Percentiles rank a stretch among this genome's conserved stretches.
Conservation (phyloP, 169 alveolate genomes). For the Plasmodium malariae region DNA sequence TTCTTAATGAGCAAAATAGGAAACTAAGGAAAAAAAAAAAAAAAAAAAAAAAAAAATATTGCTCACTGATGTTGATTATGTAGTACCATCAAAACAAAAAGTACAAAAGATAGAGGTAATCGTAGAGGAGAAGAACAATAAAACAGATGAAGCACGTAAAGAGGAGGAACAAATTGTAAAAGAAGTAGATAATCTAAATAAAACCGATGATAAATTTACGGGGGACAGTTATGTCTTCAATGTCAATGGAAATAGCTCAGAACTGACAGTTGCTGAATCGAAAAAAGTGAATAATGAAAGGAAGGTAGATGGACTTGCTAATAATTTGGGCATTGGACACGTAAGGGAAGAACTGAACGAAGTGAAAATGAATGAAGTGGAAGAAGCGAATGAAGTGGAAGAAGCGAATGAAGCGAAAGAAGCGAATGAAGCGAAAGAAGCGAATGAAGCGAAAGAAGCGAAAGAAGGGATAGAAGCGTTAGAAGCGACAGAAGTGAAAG, state of each 20-base stretch:
- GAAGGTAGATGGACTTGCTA: constrained; percentile 3
- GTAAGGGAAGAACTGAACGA: constrained; percentile 1
- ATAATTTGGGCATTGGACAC: constrained; percentile 1
- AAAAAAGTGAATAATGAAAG: constrained; percentile 10
- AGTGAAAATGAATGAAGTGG: neutral
- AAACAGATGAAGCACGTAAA: neutral
- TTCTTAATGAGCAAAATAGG: neutral
- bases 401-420: neutral
- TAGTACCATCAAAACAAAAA: too few relatives aligned
- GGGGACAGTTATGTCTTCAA: neutral
- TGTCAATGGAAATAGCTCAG: neutral
- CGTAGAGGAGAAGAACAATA: neutral
- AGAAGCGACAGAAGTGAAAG: neutral
- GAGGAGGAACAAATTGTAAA: too few relatives aligned
- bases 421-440: neutral
- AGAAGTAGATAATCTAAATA: neutral
- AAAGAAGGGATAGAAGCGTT: too few relatives aligned
- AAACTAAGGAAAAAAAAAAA: constrained; percentile 29
- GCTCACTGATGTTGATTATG: too few relatives aligned
- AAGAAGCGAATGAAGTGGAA: neutral
- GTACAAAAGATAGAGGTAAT: too few relatives aligned
- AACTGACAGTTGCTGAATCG: neutral
- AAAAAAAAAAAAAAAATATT: constrained; percentile 7
- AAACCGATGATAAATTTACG: neutral
- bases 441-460: neutral